Base-by-base conservation (phyloP, 164 flowering plant genomes). In the Saururus chinensis region DNA sequence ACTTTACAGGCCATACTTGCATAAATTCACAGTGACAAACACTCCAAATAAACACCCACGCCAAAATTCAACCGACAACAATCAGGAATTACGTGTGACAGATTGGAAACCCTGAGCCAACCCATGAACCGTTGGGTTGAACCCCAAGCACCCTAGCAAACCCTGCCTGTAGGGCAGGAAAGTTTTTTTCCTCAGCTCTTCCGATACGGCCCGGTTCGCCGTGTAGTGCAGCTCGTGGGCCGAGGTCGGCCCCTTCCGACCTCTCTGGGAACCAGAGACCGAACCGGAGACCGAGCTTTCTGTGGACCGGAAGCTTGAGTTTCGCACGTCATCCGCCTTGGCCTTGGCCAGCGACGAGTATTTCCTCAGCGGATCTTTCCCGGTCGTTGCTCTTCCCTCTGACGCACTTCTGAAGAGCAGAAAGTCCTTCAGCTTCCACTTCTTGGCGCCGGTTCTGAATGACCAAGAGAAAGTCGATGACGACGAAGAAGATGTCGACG, bases 401-500 rank as follows among this genome's bases (percentile, higher is more conserved):
- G 99, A 95, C 53, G 95, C 95, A 64, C 96, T 91, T 30, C 97
- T 71, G 62, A 95, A 91, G 74, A 95, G 68, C 20, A 93, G 65
- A 19, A 89, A 75, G 56, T 91, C 97, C 70, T 62, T 88, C 40
- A 91, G 51, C 14, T 77, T 87, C 99, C 99, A 93, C 69, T 79
- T 85, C 59, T 65, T 81, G 37, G 58, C 13, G 25, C 42, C 20
- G 14, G 40, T 13, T 22, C 41, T 53, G 10, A 4, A 4, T 6
- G 37, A 30, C 37, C 37, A 30, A 30, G 37, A 30, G 37, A 30
- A 30, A 30, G 37, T 6, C 37, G 37, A 42, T 10, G 57, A 22
- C 57, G 57, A 9, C 57, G 30, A 42, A 10, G 49, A 14, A 10
- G 17, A 55, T 9, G 30, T 4, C 26, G 57, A 9, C 17, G 49